A percentile compares a stretch with the other conserved stretches of the same genome.
Evolutionary conservation across 2,329 filamentous ascomycete genomes (phyloP).

Genomic region (Capronia epimyces): DNA sequence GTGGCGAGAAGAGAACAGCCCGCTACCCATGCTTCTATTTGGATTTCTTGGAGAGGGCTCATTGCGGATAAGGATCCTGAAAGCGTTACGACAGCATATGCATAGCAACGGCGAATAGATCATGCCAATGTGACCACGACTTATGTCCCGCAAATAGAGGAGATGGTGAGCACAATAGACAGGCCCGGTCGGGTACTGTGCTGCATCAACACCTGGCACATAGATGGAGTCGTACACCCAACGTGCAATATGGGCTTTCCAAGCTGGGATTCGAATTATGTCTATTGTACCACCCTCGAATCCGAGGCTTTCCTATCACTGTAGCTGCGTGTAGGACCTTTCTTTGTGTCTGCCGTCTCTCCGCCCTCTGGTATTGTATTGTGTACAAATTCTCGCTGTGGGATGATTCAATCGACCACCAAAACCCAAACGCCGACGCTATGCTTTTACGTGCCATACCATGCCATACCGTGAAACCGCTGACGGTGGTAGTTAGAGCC

Average conservation of each 20-base stretch:
- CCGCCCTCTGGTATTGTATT: neutral
- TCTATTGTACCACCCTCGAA: too few species aligned
- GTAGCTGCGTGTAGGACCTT: neutral
- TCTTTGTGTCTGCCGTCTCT: neutral
- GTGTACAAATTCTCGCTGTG: neutral
- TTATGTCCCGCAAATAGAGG: neutral
- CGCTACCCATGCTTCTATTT: neutral
- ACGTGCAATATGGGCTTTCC: neutral
- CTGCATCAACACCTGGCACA: neutral
- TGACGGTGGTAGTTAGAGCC: neutral
- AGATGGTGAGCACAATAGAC: too few species aligned
- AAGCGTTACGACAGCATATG: neutral
- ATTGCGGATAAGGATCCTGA: neutral
- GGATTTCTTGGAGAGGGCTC: neutral
- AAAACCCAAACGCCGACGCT: neutral
- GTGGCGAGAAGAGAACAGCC: neutral
- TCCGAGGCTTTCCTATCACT: too few species aligned
- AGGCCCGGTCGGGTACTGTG: neutral
- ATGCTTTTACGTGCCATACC: neutral
- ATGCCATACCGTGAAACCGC: neutral
- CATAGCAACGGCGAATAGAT: neutral
- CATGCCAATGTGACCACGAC: neutral
- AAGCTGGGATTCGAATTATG: neutral
- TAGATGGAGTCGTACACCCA: too few species aligned
- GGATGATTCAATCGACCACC: neutral